These are phyloP conservation scores for Betula pendula DNA, from an alignment of 306 rosid species.

Conservation along the genomic window DNA sequence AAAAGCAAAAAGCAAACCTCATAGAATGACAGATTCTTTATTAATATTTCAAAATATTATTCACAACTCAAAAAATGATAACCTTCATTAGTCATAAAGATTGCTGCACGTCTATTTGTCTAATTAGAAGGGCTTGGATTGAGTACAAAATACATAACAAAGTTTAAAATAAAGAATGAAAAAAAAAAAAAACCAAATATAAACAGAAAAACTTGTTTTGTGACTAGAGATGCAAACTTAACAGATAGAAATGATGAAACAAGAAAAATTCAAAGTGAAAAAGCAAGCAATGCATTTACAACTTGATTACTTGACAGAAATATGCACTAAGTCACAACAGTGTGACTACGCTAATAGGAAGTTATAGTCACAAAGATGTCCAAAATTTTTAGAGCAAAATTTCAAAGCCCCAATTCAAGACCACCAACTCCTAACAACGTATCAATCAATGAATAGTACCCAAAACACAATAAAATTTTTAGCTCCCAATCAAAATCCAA, in stretches of 20 bases:
- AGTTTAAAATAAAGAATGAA: not conserved
- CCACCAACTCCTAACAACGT: not conserved
- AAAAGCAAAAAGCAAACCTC: no score
- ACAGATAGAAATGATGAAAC: not conserved
- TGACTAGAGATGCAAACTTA: no score
- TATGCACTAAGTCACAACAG: no score
- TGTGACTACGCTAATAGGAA: not conserved
- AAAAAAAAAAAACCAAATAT: no score
- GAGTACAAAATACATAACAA: not conserved
- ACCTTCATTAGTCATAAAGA: no score
- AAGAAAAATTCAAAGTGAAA: no score
- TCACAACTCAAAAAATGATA: no score
- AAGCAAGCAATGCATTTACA: no score
- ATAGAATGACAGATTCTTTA: no score
- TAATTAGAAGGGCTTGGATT: not conserved
- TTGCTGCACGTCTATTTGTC: not conserved
- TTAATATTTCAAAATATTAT: no score
- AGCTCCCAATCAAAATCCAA: not conserved
- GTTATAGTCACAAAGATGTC: not conserved
- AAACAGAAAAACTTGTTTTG: no score
- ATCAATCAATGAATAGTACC: not conserved
- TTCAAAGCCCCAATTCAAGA: not conserved
- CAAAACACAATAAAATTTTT: not conserved
- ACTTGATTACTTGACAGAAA: no score
- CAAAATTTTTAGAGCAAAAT: not conserved